Conservation (phyloP, 2,329 filamentous ascomycete species). For the Byssothecium circinans region DNA sequence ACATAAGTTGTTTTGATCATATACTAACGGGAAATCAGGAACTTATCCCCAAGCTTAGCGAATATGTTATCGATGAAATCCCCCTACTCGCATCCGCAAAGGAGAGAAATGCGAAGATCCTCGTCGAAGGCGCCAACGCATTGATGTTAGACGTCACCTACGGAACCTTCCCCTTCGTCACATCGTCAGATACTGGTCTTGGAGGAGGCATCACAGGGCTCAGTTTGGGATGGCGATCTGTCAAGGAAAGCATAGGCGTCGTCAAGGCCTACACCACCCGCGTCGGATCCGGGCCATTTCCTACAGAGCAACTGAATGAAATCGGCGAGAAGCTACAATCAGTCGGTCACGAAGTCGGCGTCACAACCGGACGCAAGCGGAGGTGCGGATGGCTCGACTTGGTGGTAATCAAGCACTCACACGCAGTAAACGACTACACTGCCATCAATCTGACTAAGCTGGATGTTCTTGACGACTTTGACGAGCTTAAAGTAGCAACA, state of each 20-base stretch:
- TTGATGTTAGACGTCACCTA: conserved; percentile 67
- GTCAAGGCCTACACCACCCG: conserved; percentile 70
- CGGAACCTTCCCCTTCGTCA: conserved; percentile 62
- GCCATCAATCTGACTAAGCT: conserved; percentile 67
- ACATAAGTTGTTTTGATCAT: background rate
- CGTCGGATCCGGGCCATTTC: conserved; percentile 64
- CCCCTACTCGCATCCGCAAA: conserved; percentile 65
- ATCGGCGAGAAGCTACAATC: conserved; percentile 59
- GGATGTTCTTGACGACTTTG: conserved; percentile 73
- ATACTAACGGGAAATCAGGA: conserved; percentile 32
- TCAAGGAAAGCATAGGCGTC: conserved; percentile 65
- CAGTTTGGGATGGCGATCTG: conserved; percentile 61
- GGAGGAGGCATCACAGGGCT: conserved; percentile 67
- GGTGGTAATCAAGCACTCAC: conserved; percentile 68
- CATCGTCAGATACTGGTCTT: conserved; percentile 61
- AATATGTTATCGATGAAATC: conserved; percentile 68
- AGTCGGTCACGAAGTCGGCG: conserved; percentile 59
- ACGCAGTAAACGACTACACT: conserved; percentile 68
- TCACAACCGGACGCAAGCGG: conserved; percentile 61
- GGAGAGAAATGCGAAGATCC: conserved; percentile 59
- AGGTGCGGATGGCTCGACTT: conserved; percentile 69
- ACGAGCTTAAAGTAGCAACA: conserved; percentile 72
- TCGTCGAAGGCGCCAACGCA: conserved; percentile 70
- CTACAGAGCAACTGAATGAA: conserved; percentile 64
- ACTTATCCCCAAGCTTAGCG: conserved; percentile 59